Percentiles rank a stretch among this genome's conserved stretches.
Evolutionary conservation across 2,329 filamentous ascomycete species (phyloP).

Genomic region (Monosporascus sp.): DNA sequence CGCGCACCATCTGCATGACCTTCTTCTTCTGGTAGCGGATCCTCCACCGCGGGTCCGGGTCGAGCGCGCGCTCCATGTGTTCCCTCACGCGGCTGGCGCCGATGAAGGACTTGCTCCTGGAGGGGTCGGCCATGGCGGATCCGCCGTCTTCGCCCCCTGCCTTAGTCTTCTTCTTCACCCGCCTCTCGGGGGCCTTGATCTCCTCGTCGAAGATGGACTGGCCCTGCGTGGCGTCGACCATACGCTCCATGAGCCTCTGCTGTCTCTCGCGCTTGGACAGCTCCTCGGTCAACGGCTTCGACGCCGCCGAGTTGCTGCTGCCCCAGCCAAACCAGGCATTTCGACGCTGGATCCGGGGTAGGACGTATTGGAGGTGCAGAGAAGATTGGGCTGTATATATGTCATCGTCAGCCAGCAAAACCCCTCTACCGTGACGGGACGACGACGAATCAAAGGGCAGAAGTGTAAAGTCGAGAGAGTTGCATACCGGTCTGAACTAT

Average conservation of each 20-base stretch:
- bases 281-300: slow-evolving; percentile 23
- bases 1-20: slow-evolving; percentile 69
- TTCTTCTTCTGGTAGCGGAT: slow-evolving; percentile 78
- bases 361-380: slow-evolving; percentile 19
- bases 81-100: slow-evolving; percentile 39
- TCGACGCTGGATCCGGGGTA: slow-evolving; percentile 31
- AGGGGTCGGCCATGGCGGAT: background rate
- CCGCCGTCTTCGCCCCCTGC: background rate
- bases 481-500: slow-evolving; percentile 54
- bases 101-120: slow-evolving; percentile 7
- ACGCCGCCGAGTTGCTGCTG: slow-evolving; percentile 21
- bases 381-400: slow-evolving; percentile 15
- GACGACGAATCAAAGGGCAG: slow-evolving; percentile 6
- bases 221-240: slow-evolving; percentile 39
- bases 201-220: slow-evolving; percentile 62
- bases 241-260: slow-evolving; percentile 36
- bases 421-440: background rate
- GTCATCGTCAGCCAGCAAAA: background rate
- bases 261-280: slow-evolving; percentile 33
- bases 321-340: slow-evolving; percentile 37
- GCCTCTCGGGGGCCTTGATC: slow-evolving; percentile 30
- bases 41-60: slow-evolving; percentile 70
- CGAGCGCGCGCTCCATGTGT: slow-evolving; percentile 58
- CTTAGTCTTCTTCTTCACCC: background rate
- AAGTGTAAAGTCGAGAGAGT: slow-evolving; percentile 3